A percentile compares a stretch with the other conserved stretches of the same genome.
Evolutionary conservation across 805 yeast genomes (phyloP).

Genomic region (Metschnikowia continentalis): DNA sequence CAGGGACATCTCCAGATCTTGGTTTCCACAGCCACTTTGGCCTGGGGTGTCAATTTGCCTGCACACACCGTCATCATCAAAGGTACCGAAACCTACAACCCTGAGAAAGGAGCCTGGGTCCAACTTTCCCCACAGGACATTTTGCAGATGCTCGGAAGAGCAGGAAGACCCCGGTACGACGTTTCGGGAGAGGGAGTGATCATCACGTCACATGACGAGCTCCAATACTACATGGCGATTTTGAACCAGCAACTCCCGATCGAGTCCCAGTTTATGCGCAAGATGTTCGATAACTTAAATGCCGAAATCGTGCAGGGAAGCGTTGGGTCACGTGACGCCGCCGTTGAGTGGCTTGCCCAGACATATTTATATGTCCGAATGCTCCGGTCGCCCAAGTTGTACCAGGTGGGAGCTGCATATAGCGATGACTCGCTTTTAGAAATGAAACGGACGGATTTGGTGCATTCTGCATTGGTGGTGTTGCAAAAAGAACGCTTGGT

Average conservation of each 20-base stretch:
- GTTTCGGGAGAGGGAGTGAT: slow-evolving; percentile 90
- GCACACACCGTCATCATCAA: slow-evolving; percentile 80
- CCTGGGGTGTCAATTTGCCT: slow-evolving; percentile 84
- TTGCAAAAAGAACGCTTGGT: slow-evolving; percentile 57
- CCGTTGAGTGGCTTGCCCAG: slow-evolving; percentile 73
- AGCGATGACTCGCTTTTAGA: slow-evolving; percentile 43
- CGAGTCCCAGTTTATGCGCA: slow-evolving; percentile 77
- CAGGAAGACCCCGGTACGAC: slow-evolving; percentile 95
- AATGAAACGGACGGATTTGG: slow-evolving; percentile 59
- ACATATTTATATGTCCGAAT: slow-evolving; percentile 79
- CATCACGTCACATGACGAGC: slow-evolving; percentile 79
- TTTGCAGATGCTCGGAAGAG: slow-evolving; percentile 96
- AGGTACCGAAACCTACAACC: slow-evolving; percentile 92
- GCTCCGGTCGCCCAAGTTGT: slow-evolving; percentile 66
- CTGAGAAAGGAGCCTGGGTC: slow-evolving; percentile 84
- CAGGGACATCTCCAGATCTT: slow-evolving; percentile 80
- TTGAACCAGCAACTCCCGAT: slow-evolving; percentile 88
- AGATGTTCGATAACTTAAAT: slow-evolving; percentile 69
- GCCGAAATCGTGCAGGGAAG: slow-evolving; percentile 83
- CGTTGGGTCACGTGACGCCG: slow-evolving; percentile 57
- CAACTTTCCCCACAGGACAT: slow-evolving; percentile 94
- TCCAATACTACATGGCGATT: slow-evolving; percentile 86
- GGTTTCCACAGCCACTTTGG: slow-evolving; percentile 77
- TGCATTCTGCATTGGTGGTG: slow-evolving; percentile 68
- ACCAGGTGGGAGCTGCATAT: slow-evolving; percentile 69